A percentile compares a stretch with the other conserved stretches of the same genome.
Evolutionary conservation across 306 rosid species (phyloP).

Genomic region (Ziziphus jujuba): DNA sequence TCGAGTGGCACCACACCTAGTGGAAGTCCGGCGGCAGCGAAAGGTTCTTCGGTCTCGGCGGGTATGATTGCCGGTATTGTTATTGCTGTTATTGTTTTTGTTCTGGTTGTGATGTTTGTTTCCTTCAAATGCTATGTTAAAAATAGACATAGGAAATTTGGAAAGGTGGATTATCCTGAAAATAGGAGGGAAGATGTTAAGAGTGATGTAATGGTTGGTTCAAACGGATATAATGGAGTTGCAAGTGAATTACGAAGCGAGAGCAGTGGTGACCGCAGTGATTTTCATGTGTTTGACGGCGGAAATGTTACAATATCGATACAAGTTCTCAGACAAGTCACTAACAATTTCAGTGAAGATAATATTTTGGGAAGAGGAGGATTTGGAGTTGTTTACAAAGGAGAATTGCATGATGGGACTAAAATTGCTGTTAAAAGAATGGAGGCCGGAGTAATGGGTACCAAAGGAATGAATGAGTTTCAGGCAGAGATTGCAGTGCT

Average conservation of each 20-base stretch:
- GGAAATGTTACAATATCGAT: conserved; percentile 71
- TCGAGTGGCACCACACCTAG: conserved; percentile 26
- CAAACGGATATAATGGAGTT: conserved; percentile 62
- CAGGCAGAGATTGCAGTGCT: conserved; percentile 88
- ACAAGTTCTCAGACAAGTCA: conserved; percentile 69
- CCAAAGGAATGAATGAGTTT: conserved; percentile 81
- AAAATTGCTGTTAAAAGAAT: conserved; percentile 89
- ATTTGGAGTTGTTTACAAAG: conserved; percentile 87
- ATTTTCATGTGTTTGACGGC: conserved; percentile 60
- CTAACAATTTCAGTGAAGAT: conserved; percentile 65
- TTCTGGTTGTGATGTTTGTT: conserved; percentile 59
- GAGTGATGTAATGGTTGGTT: conserved; percentile 42
- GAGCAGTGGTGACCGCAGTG: conserved; percentile 59
- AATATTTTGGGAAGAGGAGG: conserved; percentile 89
- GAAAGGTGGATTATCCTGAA: conserved; percentile 56
- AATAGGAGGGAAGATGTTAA: conserved; percentile 52
- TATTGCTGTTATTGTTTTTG: conserved; percentile 46
- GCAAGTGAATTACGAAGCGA: conserved; percentile 76
- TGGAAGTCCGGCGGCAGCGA: conserved; percentile 26
- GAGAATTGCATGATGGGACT: conserved; percentile 81
- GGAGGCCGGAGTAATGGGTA: conserved; percentile 67
- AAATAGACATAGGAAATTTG: conserved; percentile 50
- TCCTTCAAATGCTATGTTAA: conserved; percentile 52
- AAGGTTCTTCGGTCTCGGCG: conserved; percentile 30
- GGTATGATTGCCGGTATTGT: conserved; percentile 72